These are phyloP conservation scores for Endogone sp. DNA, from an alignment of 192 early-diverging fungal genomes.

Conservation along the genomic window DNA sequence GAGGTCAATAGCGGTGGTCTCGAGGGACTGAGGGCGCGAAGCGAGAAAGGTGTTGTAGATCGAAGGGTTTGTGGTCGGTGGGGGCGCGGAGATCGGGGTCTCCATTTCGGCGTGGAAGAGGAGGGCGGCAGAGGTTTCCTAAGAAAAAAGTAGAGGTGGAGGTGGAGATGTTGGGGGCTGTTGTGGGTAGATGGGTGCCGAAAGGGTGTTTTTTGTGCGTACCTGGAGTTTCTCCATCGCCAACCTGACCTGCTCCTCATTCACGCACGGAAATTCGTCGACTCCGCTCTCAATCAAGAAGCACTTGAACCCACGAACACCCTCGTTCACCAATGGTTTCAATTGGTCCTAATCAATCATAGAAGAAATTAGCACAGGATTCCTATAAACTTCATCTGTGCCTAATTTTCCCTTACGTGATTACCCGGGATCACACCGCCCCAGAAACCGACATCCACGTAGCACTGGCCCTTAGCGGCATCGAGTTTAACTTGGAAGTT, in stretches of 20 bases:
- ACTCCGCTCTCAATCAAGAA: conserved; percentile 84
- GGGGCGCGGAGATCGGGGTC: conserved; percentile 7
- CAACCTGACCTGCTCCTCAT: conserved; percentile 57
- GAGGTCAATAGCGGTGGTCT: conserved; percentile 70
- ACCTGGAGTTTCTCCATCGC: conserved; percentile 54
- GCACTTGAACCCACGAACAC: conserved; percentile 80
- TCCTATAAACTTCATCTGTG: background rate
- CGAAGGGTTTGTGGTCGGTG: conserved; percentile 41
- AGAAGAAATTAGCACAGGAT: background rate
- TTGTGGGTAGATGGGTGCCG: background rate
- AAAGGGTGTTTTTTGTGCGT: conserved; percentile 33
- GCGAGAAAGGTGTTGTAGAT: conserved; percentile 62
- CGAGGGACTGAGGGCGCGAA: conserved; percentile 67
- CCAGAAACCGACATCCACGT: conserved; percentile 76
- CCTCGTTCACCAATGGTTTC: conserved; percentile 54
- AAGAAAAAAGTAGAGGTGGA: too few relatives aligned
- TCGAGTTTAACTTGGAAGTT: conserved; percentile 62
- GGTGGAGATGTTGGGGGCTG: background rate
- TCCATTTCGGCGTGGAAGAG: conserved; percentile 82
- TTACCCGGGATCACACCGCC: conserved; percentile 80
- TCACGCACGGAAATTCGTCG: conserved; percentile 79
- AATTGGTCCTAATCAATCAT: conserved; percentile 36
- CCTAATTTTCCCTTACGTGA: too few relatives aligned
- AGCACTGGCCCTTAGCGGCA: conserved; percentile 65
- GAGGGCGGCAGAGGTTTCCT: conserved; percentile 40